These are phyloP conservation scores for Ocimum tenuiflorum DNA, from an alignment of 257 asterid genomes.

Conservation along the genomic window DNA sequence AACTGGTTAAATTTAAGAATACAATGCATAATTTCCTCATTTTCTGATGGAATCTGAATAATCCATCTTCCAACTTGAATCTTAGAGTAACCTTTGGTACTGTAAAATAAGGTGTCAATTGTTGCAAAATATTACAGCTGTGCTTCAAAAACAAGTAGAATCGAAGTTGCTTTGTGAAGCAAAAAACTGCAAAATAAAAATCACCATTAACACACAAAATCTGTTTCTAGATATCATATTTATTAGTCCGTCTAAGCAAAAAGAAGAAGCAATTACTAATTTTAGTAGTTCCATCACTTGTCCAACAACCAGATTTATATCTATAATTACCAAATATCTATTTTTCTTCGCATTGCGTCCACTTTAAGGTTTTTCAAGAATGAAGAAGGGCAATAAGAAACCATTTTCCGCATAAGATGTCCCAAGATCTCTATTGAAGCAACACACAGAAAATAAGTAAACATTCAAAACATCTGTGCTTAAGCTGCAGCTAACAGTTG, in stretches of 20 bases:
- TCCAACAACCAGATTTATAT: background rate
- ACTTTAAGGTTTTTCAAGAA: background rate
- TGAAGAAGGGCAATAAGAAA: background rate
- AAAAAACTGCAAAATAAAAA: background rate
- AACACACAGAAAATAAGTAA: background rate
- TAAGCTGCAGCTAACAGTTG: no score
- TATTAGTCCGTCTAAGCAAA: background rate
- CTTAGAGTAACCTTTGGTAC: no score
- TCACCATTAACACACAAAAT: background rate
- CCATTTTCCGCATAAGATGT: no score
- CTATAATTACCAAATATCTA: background rate
- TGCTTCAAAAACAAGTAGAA: background rate
- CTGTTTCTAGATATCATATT: background rate
- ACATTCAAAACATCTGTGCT: no score
- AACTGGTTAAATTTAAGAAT: background rate
- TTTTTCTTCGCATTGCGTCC: background rate
- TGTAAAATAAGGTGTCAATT: background rate
- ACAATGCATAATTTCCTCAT: background rate
- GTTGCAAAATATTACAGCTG: background rate
- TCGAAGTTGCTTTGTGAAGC: background rate
- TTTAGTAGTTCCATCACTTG: background rate
- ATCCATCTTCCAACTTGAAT: background rate
- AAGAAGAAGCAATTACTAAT: no score
- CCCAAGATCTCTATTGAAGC: background rate
- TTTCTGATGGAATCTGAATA: background rate